Percentiles rank a stretch among this genome's conserved stretches.
Evolutionary conservation across 2,329 filamentous ascomycete species (phyloP).

Genomic region (Pyrenochaeta sp.): DNA sequence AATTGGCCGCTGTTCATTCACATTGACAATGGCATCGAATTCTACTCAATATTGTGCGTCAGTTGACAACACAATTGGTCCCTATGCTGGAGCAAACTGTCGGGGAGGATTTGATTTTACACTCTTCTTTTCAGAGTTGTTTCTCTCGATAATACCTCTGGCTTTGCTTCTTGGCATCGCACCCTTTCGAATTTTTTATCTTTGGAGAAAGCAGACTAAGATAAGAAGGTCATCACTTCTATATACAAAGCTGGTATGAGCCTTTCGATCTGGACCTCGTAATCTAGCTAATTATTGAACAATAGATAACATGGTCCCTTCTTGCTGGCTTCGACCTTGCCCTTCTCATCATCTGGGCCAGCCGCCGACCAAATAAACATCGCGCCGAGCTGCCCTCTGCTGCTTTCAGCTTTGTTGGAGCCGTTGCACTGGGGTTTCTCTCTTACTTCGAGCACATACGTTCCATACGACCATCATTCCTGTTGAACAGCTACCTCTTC

Average conservation of each 20-base stretch:
- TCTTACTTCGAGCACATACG: constrained; percentile 59
- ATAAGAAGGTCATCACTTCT: constrained; percentile 31
- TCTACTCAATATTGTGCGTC: constrained; percentile 24
- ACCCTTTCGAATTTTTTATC: constrained; percentile 37
- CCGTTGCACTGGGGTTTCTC: constrained; percentile 46
- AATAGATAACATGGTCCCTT: constrained; percentile 32
- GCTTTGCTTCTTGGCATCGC: constrained; percentile 39
- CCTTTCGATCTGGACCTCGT: too few species aligned
- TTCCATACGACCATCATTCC: constrained; percentile 56
- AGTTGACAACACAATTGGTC: constrained; percentile 44
- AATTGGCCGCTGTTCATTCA: constrained; percentile 26
- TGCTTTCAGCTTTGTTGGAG: constrained; percentile 35
- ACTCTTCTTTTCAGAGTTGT: constrained; percentile 46
- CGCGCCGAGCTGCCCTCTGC: constrained; percentile 38
- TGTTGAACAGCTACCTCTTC: constrained; percentile 59
- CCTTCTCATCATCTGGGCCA: constrained; percentile 38
- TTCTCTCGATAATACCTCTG: constrained; percentile 44
- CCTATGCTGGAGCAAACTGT: constrained; percentile 39
- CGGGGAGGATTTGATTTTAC: constrained; percentile 52
- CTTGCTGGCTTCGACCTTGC: constrained; percentile 40
- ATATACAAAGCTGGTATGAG: constrained; percentile 39
- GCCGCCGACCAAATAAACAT: constrained; percentile 15
- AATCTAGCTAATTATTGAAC: not conserved
- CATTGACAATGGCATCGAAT: constrained; percentile 30
- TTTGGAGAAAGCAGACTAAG: constrained; percentile 37